A percentile compares a stretch with the other conserved stretches of the same genome.
These are phyloP conservation scores for Lyophyllum semitale DNA, from an alignment of 768 basidiomycete species.

Conservation along the genomic window DNA sequence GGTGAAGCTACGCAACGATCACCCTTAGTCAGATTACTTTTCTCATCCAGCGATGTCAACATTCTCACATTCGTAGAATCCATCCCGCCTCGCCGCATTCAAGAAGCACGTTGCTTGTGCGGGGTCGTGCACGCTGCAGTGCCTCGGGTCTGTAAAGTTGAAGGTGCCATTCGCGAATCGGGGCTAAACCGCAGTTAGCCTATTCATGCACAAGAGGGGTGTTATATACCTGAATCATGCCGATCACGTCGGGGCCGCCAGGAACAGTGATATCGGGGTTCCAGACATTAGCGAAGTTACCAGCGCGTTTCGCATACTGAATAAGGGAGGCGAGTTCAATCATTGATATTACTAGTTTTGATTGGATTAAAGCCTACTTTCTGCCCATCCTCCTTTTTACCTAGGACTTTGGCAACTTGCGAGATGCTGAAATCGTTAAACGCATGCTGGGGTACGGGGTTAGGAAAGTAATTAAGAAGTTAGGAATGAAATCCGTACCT, in stretches of 20 bases:
- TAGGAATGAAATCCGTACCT: constrained; percentile 35
- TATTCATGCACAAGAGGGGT: neutral
- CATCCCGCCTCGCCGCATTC: constrained; percentile 54
- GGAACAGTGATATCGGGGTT: constrained; percentile 57
- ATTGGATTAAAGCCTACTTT: constrained; percentile 48
- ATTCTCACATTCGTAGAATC: constrained; percentile 53
- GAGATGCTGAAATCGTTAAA: constrained; percentile 68
- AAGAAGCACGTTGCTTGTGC: constrained; percentile 59
- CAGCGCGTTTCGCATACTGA: constrained; percentile 55
- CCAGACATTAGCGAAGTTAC: constrained; percentile 64
- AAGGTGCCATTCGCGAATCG: constrained; percentile 58
- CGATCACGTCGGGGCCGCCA: constrained; percentile 43
- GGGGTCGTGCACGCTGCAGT: constrained; percentile 67
- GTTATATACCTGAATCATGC: constrained; percentile 56
- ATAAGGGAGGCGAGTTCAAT: no score
- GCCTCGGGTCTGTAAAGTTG: constrained; percentile 66
- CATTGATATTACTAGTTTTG: no score
- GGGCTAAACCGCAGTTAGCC: constrained; percentile 36
- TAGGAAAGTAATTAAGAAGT: neutral
- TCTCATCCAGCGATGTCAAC: no score
- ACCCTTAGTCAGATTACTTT: neutral
- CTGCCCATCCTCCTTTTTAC: constrained; percentile 45
- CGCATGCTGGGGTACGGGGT: constrained; percentile 43
- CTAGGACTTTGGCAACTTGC: constrained; percentile 60
- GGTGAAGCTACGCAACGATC: constrained; percentile 40